Evolutionary conservation across 495 filamentous ascomycete species (phyloP).

Genomic region (Aspergillus leporis): DNA sequence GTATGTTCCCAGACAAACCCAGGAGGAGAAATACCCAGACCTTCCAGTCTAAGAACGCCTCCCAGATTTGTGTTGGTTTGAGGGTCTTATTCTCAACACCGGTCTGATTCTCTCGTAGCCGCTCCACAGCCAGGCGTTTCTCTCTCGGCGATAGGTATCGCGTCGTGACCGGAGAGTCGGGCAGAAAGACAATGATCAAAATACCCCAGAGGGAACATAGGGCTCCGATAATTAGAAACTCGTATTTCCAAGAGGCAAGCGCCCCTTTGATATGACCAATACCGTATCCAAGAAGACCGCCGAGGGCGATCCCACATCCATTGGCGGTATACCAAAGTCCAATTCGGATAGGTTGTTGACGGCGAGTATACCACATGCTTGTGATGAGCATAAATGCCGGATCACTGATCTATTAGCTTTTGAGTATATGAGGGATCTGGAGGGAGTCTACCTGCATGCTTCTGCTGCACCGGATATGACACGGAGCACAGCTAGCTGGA

Average conservation of each 20-base stretch:
- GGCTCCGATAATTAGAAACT: conserved; percentile 38
- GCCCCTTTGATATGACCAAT: conserved; percentile 37
- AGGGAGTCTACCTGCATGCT: conserved; percentile 33
- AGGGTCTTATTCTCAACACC: conserved; percentile 57
- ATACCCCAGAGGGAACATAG: conserved; percentile 38
- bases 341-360: conserved; percentile 56
- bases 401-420: conserved; percentile 21
- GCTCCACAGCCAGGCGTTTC: conserved; percentile 50
- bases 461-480: conserved; percentile 56
- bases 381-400: conserved; percentile 31
- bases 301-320: conserved; percentile 49
- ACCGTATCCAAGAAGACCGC: conserved; percentile 45
- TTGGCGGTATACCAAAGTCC: conserved; percentile 56
- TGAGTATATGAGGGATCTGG: background rate
- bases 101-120: conserved; percentile 53
- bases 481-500: conserved; percentile 46
- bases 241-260: conserved; percentile 34
- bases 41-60: conserved; percentile 50
- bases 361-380: conserved; percentile 41
- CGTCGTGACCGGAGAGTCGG: conserved; percentile 49
- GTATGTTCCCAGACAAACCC: conserved; percentile 36
- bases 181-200: conserved; percentile 44
- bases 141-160: conserved; percentile 40
- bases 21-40: conserved; percentile 44
- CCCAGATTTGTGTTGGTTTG: conserved; percentile 49